phyloP scores from a whole-genome alignment of 257 asterid genomes.

The Fraxinus cuspidata region DNA sequence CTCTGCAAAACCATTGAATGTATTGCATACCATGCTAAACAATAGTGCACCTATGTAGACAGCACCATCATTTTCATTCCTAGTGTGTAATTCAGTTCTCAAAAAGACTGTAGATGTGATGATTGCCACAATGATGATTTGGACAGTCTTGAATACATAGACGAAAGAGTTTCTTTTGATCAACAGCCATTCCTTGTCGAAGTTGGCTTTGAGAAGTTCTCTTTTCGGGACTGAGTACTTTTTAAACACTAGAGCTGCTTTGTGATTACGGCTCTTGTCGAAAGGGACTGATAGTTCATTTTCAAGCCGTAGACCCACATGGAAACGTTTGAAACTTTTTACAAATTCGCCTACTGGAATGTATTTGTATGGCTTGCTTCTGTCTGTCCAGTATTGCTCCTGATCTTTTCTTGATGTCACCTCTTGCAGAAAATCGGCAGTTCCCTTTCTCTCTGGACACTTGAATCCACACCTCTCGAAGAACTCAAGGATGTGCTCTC shows the following conservation, averaged over 20 bases:
- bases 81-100: not conserved
- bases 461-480: no score
- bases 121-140: conserved; percentile 20
- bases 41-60: conserved; percentile 27
- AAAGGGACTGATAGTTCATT: conserved; percentile 23
- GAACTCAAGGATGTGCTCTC: no score
- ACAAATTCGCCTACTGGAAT: conserved; percentile 23
- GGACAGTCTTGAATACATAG: conserved; percentile 23
- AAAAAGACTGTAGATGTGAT: conserved; percentile 4
- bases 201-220: conserved; percentile 24
- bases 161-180: conserved; percentile 29
- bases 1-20: conserved; percentile 29
- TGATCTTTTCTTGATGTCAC: conserved; percentile 9
- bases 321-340: conserved; percentile 23
- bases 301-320: conserved; percentile 13
- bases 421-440: no score
- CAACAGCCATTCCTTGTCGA: conserved; percentile 29
- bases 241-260: conserved; percentile 20
- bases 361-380: conserved; percentile 19
- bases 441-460: no score
- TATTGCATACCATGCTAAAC: conserved; percentile 13
- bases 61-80: conserved; percentile 29
- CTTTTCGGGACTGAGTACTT: not conserved
- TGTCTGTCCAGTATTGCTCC: conserved; percentile 30
- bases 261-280: conserved; percentile 15